These are phyloP conservation scores for Gossypium laxum DNA, from an alignment of 441 rosid species.

Conservation along the genomic window DNA sequence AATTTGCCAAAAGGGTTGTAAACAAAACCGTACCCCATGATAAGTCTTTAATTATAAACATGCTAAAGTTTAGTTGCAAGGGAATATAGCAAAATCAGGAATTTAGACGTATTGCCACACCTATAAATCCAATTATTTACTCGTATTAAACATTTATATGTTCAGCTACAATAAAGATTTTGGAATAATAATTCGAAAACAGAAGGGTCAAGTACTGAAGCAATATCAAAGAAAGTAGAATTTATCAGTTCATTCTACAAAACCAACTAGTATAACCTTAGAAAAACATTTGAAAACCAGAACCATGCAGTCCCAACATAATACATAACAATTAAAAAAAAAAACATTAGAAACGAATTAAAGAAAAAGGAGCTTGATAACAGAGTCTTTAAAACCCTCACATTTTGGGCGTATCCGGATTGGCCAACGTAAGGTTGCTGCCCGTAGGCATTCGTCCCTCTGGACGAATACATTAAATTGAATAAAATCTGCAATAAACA, in stretches of 20 bases:
- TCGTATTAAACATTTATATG: background rate
- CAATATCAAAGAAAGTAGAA: slow-evolving; percentile 1
- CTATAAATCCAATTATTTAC: background rate
- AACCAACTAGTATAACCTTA: background rate
- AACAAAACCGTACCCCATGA: background rate
- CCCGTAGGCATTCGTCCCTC: slow-evolving; percentile 69
- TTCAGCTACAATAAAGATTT: background rate
- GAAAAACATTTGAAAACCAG: background rate
- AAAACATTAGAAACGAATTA: background rate
- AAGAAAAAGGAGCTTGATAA: background rate
- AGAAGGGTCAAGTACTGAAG: background rate
- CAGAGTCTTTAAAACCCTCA: slow-evolving; percentile 24
- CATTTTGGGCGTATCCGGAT: slow-evolving; percentile 73
- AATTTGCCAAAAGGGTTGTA: background rate
- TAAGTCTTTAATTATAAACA: slow-evolving; percentile 1
- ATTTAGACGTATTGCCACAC: background rate
- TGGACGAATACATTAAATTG: slow-evolving; percentile 44
- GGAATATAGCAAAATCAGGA: background rate
- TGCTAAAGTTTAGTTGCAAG: background rate
- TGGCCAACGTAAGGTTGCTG: slow-evolving; percentile 63
- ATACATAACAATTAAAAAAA: background rate
- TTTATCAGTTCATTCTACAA: background rate
- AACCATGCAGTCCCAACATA: background rate
- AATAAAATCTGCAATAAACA: slow-evolving; percentile 12
- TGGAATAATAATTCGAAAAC: background rate